Base-by-base conservation (phyloP, 2,329 filamentous ascomycete genomes). In the Paecilomyces sp. region DNA sequence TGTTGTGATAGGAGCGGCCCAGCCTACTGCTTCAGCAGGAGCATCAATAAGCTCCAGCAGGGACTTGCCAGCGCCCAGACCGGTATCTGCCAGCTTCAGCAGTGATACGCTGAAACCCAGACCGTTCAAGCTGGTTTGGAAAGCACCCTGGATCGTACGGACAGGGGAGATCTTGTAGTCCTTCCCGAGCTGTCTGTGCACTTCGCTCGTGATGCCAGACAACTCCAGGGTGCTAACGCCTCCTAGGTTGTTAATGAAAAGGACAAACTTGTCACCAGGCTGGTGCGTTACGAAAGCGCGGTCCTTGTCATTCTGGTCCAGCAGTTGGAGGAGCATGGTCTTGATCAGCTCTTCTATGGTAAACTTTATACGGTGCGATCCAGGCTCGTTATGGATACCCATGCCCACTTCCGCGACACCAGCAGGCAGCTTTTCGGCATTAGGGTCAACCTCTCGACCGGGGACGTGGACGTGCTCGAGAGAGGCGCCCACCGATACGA, bases 391-490 rank as follows among this genome's bases (percentile, higher is more conserved):
- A 71, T 89, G 87, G 65, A 89, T 89, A 8, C 88, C 88, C 87
- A 90, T 90, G 1, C 88, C 88, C 63, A 89, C 79, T 74, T 89
- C 86, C 24, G 88, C 79, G 67, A 88, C 84, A 22, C 80, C 81
- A 15, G 80, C 67, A 0, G 78, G 73, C 56, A 79, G 72, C 12
- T 72, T 70, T 30, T 86, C 85, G 25, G 74, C 70, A 64, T 85
- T 83, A 0, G 78, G 74, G 41, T 47, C 41, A 6, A 79, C 70
- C 1, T 79, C 83, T 61, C 92, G 83, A 3, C 93, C 92, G 0
- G 93, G 93, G 0, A 97, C 90, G 71, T 97, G 93, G n/a, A 97
- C 92, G 71, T 96, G 92, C 64, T 89, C 88, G 51, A 97, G 78
- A 57, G 90, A 93, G 2, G 90, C 89, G 15, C 92, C 93, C 24